Evolutionary conservation across 164 flowering plant genomes (phyloP).

Genomic region (Sextonia rubra): DNA sequence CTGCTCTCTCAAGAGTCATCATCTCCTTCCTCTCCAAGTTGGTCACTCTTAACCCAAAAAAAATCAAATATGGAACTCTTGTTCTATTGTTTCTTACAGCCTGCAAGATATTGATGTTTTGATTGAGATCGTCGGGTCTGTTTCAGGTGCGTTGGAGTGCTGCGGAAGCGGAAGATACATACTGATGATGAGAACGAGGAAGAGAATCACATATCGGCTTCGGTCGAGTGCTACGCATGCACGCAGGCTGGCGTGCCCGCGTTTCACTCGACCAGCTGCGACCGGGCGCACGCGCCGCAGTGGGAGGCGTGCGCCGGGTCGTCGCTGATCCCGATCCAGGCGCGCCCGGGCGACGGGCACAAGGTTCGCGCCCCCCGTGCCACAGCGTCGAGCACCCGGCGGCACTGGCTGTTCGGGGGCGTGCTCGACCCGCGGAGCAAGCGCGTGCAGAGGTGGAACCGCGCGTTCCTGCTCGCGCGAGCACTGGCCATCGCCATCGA

Average conservation of each 20-base stretch:
- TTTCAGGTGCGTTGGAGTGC: constrained; percentile 7
- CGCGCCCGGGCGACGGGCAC: constrained; percentile 15
- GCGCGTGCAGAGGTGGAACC: constrained; percentile 70
- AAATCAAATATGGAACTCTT: too few species aligned
- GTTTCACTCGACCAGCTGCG: constrained; percentile 97
- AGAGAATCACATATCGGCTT: constrained; percentile 19
- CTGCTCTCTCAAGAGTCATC: constrained; percentile 1
- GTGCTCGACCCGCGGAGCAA: constrained; percentile 84
- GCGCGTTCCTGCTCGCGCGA: constrained; percentile 63
- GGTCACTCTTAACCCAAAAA: too few species aligned
- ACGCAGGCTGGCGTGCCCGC: constrained; percentile 85
- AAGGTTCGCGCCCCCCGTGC: constrained; percentile 1
- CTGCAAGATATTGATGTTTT: neutral
- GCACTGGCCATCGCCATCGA: constrained; percentile 84
- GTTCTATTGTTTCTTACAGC: neutral
- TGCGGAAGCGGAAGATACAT: neutral
- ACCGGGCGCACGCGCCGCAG: constrained; percentile 59
- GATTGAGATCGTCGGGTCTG: neutral
- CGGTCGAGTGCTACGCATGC: constrained; percentile 88
- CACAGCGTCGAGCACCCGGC: neutral
- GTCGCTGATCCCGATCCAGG: constrained; percentile 56
- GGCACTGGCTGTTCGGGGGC: constrained; percentile 1
- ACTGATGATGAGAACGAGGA: constrained; percentile 6
- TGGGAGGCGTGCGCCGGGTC: constrained; percentile 97
- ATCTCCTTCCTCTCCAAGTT: constrained; percentile 9